These are phyloP conservation scores for Ehretia macrophylla DNA, from an alignment of 257 asterid species.

Conservation along the genomic window DNA sequence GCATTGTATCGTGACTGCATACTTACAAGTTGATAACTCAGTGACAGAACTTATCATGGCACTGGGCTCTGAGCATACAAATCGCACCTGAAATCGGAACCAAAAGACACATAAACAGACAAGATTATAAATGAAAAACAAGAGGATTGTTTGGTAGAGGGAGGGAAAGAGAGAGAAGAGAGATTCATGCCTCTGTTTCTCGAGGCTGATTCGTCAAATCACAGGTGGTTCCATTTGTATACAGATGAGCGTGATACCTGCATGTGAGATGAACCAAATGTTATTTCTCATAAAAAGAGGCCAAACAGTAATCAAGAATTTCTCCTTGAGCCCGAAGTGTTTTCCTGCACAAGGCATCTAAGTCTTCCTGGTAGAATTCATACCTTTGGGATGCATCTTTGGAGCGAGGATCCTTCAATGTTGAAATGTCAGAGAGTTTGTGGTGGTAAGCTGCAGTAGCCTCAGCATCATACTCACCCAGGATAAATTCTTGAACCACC, in stretches of 20 bases:
- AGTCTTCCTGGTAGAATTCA: slow-evolving; percentile 10
- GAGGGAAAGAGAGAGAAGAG: slow-evolving; percentile 7
- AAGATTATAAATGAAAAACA: slow-evolving; percentile 7
- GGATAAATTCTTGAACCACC: slow-evolving; percentile 86
- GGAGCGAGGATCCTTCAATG: slow-evolving; percentile 90
- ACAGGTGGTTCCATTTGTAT: slow-evolving; percentile 82
- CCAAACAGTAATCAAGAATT: neutral
- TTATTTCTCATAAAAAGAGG: too few species aligned
- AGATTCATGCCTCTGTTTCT: slow-evolving; percentile 69
- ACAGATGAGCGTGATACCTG: slow-evolving; percentile 92
- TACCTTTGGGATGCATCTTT: slow-evolving; percentile 99
- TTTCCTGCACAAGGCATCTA: neutral
- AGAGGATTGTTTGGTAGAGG: neutral
- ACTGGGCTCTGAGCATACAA: slow-evolving; percentile 91
- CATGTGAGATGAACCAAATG: slow-evolving; percentile 8
- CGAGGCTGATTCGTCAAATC: slow-evolving; percentile 91
- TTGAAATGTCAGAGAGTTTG: slow-evolving; percentile 73
- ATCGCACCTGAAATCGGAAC: slow-evolving; percentile 69
- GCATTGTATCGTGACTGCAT: slow-evolving; percentile 92
- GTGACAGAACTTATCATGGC: slow-evolving; percentile 92
- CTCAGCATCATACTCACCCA: slow-evolving; percentile 82
- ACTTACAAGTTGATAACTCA: slow-evolving; percentile 94
- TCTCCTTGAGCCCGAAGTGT: neutral
- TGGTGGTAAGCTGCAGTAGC: slow-evolving; percentile 78
- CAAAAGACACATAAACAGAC: slow-evolving; percentile 11